These are phyloP conservation scores for Pleurotus pulmonarius DNA, from an alignment of 768 basidiomycete species.

Conservation along the genomic window DNA sequence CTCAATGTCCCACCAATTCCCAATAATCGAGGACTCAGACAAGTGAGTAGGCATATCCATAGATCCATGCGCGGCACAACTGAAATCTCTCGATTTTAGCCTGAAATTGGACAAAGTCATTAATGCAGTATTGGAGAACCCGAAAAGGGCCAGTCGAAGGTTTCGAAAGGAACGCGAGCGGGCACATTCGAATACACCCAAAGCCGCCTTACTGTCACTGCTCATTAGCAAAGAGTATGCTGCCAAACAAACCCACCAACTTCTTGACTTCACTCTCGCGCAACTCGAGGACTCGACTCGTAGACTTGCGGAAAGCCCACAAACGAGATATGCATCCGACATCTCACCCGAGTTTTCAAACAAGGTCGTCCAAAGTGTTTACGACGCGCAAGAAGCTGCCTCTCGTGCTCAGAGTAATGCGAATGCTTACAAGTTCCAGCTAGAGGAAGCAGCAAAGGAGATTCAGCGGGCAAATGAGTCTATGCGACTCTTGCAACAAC, in stretches of 20 bases:
- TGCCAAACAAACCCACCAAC: constrained; percentile 27
- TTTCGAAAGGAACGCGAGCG: constrained; percentile 18
- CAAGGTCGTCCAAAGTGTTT: constrained; percentile 26
- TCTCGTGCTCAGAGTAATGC: background rate
- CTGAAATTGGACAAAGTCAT: constrained; percentile 1
- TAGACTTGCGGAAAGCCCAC: constrained; percentile 27
- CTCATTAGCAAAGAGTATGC: constrained; percentile 32
- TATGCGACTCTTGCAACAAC: background rate
- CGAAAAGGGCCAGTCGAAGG: constrained; percentile 5
- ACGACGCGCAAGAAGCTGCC: constrained; percentile 2
- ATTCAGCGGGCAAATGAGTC: background rate
- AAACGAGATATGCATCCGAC: constrained; percentile 12
- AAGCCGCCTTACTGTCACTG: constrained; percentile 25
- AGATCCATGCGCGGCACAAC: background rate
- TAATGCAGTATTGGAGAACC: constrained; percentile 2
- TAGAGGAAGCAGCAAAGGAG: constrained; percentile 5
- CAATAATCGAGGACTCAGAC: constrained; percentile 1
- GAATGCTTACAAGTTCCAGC: background rate
- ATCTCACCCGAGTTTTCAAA: constrained; percentile 22
- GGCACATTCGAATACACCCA: constrained; percentile 14
- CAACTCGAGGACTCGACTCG: constrained; percentile 30
- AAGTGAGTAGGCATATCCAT: background rate
- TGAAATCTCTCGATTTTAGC: background rate
- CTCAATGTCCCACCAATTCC: constrained; percentile 7
- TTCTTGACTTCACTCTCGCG: constrained; percentile 30